A percentile compares a stretch with the other conserved stretches of the same genome.
Evolutionary conservation across 176 grass and related monocot genomes (phyloP).

Genomic region (Carex myosuroides): DNA sequence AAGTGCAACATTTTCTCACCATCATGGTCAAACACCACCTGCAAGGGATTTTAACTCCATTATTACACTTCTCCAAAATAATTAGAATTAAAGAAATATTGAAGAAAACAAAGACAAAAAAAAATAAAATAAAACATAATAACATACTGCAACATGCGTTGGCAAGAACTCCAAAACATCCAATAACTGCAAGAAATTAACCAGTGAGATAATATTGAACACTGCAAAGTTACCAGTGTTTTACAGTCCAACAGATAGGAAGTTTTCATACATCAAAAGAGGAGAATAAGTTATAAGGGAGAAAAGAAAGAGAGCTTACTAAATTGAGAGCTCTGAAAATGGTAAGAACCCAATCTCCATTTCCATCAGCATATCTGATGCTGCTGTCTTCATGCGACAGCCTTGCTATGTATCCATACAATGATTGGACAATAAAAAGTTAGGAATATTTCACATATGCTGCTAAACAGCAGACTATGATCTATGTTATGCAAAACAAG

Average conservation of each 20-base stretch:
- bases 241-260: background rate
- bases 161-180: slow-evolving; percentile 91
- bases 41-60: slow-evolving; percentile 34
- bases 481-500: background rate
- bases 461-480: background rate
- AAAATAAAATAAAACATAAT: background rate
- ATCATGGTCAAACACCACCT: slow-evolving; percentile 98
- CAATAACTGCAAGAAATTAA: slow-evolving; percentile 58
- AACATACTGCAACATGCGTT: slow-evolving; percentile 90
- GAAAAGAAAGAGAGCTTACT: slow-evolving; percentile 37
- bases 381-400: slow-evolving; percentile 53
- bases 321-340: slow-evolving; percentile 90
- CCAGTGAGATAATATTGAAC: slow-evolving; percentile 15
- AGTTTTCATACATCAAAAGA: background rate
- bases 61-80: slow-evolving; percentile 18
- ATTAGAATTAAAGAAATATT: slow-evolving; percentile 17
- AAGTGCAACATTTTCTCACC: slow-evolving; percentile 47
- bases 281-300: slow-evolving; percentile 16
- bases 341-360: slow-evolving; percentile 98
- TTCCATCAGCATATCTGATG: slow-evolving; percentile 89
- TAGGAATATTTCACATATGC: slow-evolving; percentile 1
- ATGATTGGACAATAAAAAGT: slow-evolving; percentile 15
- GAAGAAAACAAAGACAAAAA: slow-evolving; percentile 22
- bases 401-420: slow-evolving; percentile 51
- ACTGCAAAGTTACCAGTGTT: slow-evolving; percentile 11